These are phyloP conservation scores for Trichoderma sp. DNA, from an alignment of 2,329 filamentous ascomycete species.

Conservation along the genomic window DNA sequence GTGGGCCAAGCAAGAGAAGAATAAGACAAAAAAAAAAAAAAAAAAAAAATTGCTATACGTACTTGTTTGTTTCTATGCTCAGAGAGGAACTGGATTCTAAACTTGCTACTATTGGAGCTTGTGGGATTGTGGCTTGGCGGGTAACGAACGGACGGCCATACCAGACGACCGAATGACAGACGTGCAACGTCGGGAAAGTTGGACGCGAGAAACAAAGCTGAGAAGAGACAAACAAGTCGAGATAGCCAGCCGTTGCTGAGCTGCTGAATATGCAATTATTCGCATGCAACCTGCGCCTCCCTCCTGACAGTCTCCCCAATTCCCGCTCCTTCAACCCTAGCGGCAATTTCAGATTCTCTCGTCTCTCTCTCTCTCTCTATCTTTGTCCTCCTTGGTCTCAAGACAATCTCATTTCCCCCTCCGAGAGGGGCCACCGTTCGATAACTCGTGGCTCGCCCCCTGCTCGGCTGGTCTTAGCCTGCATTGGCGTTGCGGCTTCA, in stretches of 20 bases:
- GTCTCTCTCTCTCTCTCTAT: not conserved
- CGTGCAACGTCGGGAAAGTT: not conserved
- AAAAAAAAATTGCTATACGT: not conserved
- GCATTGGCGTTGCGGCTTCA: constrained; percentile 2
- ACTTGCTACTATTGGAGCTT: constrained; percentile 16
- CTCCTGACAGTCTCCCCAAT: not conserved
- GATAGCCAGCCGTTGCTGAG: not conserved
- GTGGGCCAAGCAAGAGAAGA: constrained; percentile 15
- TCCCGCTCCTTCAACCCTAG: not conserved
- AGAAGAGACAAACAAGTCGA: not conserved
- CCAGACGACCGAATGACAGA: constrained; percentile 9
- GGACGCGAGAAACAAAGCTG: not conserved
- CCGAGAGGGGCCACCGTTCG: constrained; percentile 19
- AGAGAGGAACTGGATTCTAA: constrained; percentile 2
- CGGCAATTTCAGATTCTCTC: not conserved
- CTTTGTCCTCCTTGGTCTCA: constrained; percentile 9
- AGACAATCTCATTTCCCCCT: constrained; percentile 22
- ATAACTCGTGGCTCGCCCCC: constrained; percentile 20
- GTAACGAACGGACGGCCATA: constrained; percentile 17
- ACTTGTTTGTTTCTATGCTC: not conserved
- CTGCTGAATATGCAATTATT: constrained; percentile 21
- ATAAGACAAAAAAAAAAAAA: not conserved
- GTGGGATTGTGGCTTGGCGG: constrained; percentile 21
- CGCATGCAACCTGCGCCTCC: constrained; percentile 7
- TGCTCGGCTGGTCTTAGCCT: constrained; percentile 9